These are phyloP conservation scores for Backusella parvicylindrica DNA, from an alignment of 192 early-diverging fungal genomes.

Conservation along the genomic window DNA sequence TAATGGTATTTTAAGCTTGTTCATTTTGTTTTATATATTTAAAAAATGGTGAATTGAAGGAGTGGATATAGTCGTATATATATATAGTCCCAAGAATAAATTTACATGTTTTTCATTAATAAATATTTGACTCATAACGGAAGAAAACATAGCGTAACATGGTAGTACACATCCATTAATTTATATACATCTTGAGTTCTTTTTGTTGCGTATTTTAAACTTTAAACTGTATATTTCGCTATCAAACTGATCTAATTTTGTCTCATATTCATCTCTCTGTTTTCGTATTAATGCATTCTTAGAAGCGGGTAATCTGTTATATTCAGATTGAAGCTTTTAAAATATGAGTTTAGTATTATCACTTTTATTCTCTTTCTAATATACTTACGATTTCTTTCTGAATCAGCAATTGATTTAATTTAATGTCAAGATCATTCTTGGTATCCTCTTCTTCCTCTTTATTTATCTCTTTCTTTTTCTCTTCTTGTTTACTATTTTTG, in stretches of 20 bases:
- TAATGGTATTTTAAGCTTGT: not conserved
- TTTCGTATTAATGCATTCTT: slow-evolving; percentile 38
- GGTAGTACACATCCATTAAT: not conserved
- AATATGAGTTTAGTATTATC: not conserved
- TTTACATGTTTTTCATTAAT: not conserved
- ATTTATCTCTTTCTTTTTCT: not conserved
- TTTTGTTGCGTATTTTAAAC: slow-evolving; percentile 35
- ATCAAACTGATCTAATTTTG: slow-evolving; percentile 45
- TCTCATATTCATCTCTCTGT: slow-evolving; percentile 42
- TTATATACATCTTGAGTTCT: not conserved
- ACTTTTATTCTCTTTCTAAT: not conserved
- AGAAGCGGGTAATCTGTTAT: slow-evolving; percentile 42
- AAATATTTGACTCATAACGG: not conserved
- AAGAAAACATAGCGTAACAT: too few relatives aligned
- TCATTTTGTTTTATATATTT: not conserved
- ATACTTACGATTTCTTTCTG: not conserved
- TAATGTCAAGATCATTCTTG: not conserved
- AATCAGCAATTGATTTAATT: not conserved
- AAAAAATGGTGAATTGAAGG: not conserved
- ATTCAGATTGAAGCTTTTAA: slow-evolving; percentile 43
- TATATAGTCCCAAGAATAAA: not conserved
- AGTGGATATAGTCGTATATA: too few relatives aligned
- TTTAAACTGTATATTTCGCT: slow-evolving; percentile 40
- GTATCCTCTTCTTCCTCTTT: not conserved
- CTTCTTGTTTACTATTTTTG: not conserved